Conservation (phyloP, 2,329 filamentous ascomycete species). For the Exophiala sp. region DNA sequence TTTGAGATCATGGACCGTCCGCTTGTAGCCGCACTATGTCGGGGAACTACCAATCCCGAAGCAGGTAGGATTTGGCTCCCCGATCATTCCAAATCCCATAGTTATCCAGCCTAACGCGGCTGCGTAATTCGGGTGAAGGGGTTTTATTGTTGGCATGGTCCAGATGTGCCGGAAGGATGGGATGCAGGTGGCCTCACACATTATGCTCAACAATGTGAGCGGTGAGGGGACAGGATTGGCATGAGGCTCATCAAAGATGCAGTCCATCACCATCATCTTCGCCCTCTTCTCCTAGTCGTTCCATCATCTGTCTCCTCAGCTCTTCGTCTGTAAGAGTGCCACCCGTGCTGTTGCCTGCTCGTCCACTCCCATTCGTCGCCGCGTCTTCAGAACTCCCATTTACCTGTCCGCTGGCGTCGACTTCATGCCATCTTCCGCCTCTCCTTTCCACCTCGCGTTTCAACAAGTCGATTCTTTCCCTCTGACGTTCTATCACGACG, state of each 20-base stretch:
- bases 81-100: too few species aligned
- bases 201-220: too few species aligned
- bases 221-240: background rate
- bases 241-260: conserved; percentile 36
- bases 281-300: conserved; percentile 32
- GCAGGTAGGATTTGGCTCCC: too few species aligned
- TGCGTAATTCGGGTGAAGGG: too few species aligned
- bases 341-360: conserved; percentile 17
- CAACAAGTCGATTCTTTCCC: conserved; percentile 49
- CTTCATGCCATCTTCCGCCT: conserved; percentile 49
- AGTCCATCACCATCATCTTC: conserved; percentile 35
- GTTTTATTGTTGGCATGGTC: too few species aligned
- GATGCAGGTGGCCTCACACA: too few species aligned
- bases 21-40: too few species aligned
- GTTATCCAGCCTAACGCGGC: too few species aligned
- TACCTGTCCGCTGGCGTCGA: conserved; percentile 21
- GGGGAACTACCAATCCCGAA: too few species aligned
- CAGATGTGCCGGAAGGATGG: too few species aligned
- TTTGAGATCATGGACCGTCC: too few species aligned
- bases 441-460: conserved; percentile 52
- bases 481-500: conserved; percentile 51
- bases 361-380: background rate
- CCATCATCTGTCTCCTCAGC: conserved; percentile 35
- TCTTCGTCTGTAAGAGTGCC: conserved; percentile 41
- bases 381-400: conserved; percentile 12